Conservation (phyloP, 768 basidiomycete genomes). For the Trametes cingulata region DNA sequence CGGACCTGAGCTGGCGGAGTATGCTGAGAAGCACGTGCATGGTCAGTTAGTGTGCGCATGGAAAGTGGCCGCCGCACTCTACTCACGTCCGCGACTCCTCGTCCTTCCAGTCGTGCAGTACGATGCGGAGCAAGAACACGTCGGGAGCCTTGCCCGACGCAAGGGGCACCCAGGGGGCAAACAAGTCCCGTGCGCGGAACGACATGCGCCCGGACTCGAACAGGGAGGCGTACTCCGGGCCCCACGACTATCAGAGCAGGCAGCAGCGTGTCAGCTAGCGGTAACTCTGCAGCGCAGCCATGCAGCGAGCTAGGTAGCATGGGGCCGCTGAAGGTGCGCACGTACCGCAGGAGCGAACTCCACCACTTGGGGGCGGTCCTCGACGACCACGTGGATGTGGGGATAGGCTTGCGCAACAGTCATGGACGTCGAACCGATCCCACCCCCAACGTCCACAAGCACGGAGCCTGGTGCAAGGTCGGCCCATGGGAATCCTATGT, state of each 20-base stretch:
- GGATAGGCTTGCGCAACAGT: conserved; percentile 7
- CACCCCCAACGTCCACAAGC: conserved; percentile 18
- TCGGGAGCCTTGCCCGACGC: conserved; percentile 35
- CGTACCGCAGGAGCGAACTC: too few species aligned
- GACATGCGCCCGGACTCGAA: too few species aligned
- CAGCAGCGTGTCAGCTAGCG: too few species aligned
- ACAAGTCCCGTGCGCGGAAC: conserved; percentile 1
- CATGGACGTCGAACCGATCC: conserved; percentile 14
- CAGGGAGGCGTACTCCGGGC: too few species aligned
- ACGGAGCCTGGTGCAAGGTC: neutral
- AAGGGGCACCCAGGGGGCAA: conserved; percentile 23
- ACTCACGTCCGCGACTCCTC: conserved; percentile 1
- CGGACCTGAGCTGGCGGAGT: conserved; percentile 1
- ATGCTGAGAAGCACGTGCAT: conserved; percentile 35
- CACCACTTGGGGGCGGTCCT: neutral
- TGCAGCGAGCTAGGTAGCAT: too few species aligned
- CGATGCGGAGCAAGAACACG: conserved; percentile 11
- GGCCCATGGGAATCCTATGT: conserved; percentile 33
- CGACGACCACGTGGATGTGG: conserved; percentile 15
- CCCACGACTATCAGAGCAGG: too few species aligned
- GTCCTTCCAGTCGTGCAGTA: conserved; percentile 17
- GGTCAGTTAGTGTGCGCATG: conserved; percentile 50
- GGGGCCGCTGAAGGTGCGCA: too few species aligned
- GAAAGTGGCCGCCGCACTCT: neutral
- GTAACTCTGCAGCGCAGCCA: too few species aligned